Percentiles rank a stretch among this genome's conserved stretches.
phyloP scores from a whole-genome alignment of 768 basidiomycete genomes.

The Sporobolomyces phaffii region DNA sequence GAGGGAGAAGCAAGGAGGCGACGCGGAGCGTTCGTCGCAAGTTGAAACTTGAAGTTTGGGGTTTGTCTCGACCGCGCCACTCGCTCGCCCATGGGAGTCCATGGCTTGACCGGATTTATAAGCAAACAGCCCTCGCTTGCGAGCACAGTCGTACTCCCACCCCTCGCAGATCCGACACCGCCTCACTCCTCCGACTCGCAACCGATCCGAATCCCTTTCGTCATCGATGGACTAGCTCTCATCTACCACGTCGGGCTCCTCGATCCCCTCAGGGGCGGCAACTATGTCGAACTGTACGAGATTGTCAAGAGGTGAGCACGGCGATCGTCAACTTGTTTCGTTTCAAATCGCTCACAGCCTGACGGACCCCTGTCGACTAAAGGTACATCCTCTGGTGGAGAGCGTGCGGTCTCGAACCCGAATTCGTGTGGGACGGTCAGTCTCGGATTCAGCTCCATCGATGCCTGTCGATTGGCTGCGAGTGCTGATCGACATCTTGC shows the following conservation, averaged over 20 bases:
- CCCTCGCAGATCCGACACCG: not conserved
- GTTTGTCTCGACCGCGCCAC: not conserved
- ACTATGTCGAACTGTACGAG: conserved; percentile 2
- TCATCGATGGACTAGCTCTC: conserved; percentile 26
- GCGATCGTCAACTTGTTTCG: no score
- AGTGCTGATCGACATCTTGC: no score
- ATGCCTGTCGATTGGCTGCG: no score
- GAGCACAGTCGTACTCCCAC: not conserved
- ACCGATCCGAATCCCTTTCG: not conserved
- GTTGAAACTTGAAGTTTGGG: no score
- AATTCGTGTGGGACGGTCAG: conserved; percentile 36
- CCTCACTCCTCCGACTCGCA: not conserved
- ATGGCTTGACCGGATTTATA: conserved; percentile 25
- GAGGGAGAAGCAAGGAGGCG: no score
- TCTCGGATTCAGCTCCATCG: no score
- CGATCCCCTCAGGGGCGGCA: conserved; percentile 23
- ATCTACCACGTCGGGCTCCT: conserved; percentile 22
- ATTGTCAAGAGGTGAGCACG: not conserved
- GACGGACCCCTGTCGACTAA: not conserved
- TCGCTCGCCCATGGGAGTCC: conserved; percentile 24
- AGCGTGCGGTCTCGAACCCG: conserved; percentile 20
- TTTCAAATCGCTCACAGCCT: no score
- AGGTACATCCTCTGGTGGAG: conserved; percentile 25
- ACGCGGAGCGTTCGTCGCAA: no score
- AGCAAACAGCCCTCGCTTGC: conserved; percentile 12